Conservation (phyloP, 805 yeast species). For the Sugiyamaella mastotermitis region DNA sequence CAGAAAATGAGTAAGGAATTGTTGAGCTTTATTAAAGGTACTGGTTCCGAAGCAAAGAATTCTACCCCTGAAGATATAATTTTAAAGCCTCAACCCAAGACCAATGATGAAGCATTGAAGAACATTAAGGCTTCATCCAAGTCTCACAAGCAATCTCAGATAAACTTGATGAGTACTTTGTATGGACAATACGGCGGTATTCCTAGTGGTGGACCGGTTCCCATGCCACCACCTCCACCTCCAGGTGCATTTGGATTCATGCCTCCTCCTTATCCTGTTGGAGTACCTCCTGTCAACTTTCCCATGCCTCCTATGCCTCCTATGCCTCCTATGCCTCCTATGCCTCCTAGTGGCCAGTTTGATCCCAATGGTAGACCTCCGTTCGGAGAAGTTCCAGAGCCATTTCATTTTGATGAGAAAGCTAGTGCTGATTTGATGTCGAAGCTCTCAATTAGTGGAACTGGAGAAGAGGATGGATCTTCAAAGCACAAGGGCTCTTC, state of each 20-base stretch:
- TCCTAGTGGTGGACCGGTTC: slow-evolving; percentile 10
- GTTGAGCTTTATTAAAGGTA: slow-evolving; percentile 14
- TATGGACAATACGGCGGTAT: slow-evolving; percentile 17
- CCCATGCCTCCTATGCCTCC: slow-evolving; percentile 11
- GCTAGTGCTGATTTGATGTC: slow-evolving; percentile 23
- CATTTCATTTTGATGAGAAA: slow-evolving; percentile 14
- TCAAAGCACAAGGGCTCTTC: slow-evolving; percentile 7
- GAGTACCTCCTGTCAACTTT: slow-evolving; percentile 16
- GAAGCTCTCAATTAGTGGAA: slow-evolving; percentile 16
- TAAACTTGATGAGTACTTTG: slow-evolving; percentile 18
- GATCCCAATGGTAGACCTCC: slow-evolving; percentile 4
- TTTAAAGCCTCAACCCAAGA: slow-evolving; percentile 1
- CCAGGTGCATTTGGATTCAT: slow-evolving; percentile 12
- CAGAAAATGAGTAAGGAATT: slow-evolving; percentile 22
- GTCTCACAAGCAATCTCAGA: slow-evolving; percentile 13
- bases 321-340: slow-evolving; percentile 18
- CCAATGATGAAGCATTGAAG: slow-evolving; percentile 16
- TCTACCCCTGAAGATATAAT: slow-evolving; percentile 1
- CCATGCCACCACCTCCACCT: slow-evolving; percentile 12
- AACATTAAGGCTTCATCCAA: slow-evolving; percentile 15
- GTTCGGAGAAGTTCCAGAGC: slow-evolving; percentile 1
- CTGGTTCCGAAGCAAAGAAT: slow-evolving; percentile 1
- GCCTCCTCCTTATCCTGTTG: too few species aligned
- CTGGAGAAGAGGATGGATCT: slow-evolving; percentile 1
- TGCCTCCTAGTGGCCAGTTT: slow-evolving; percentile 19